Base-by-base conservation (phyloP, 257 asterid genomes). In the Przewalskia tangutica region DNA sequence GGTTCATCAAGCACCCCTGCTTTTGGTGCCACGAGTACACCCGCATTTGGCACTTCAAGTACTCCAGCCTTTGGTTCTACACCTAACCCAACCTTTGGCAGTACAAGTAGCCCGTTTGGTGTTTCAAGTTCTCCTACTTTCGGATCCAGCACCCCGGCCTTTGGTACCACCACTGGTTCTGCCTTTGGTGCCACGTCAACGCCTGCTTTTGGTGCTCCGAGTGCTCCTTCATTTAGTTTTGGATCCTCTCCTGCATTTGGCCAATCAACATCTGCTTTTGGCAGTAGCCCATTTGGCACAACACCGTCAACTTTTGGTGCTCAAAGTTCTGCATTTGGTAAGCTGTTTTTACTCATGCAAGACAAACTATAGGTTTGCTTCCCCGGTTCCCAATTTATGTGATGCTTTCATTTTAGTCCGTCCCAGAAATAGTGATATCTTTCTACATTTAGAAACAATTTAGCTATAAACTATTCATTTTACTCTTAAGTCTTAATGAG, bases 251-350 rank as follows among this genome's bases (percentile, higher is more conserved):
- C 93, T 44, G 88, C 92, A 75, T 92, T 92, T 86, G 92, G 94
- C 70, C 95, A 91, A 84, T 79, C 97, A 82, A 77, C 89, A 77
- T 83, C 98, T 84, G 88, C 95, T 6, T 92, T 94, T 89, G 92
- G 92, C 53, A 84, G 87, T 62, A 83, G 82, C 65, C 95, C 95
- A 17, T 92, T 94, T 86, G 95, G 92, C 17, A 79, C 89, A 54
- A 50, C 97, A 67, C 56, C 91, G 7, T 85, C 94, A 87, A 77
- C 95, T 62, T 91, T 92, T 85, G 92, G 92, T 78, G 85, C 87
- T 87, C 98, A 88, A 86, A 93, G 92, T 81, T 76, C 96, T 65
- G 88, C 96, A 79, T 95, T 95, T 84, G 99, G 98, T 94, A 88
- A 87, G 97, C 79, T 79, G 20, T 76, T 73, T 6, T 73, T 73